Base-by-base conservation (phyloP, 805 yeast genomes). In the Ogataea allantospora region DNA sequence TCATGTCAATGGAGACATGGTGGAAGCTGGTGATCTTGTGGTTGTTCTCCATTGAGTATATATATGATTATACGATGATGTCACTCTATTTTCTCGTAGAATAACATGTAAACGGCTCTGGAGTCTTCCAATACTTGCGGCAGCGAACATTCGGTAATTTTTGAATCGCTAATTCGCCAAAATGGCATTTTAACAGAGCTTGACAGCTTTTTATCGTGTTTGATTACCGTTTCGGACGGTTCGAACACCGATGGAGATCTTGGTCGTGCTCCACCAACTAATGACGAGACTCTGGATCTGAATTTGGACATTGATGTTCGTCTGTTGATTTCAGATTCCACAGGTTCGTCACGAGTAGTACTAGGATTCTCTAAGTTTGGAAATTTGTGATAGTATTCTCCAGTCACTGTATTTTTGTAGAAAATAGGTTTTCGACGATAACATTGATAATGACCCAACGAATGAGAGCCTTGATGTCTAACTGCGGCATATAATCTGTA, bases 11-110 rank as follows among this genome's bases (percentile, higher is more conserved):
- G 98, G 98, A 55, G 96, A 91, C 56, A 86, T 93, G 84, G 95
- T 91, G 27, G 97, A 91, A 43, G 88, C 96, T 26, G 99, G 99
- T 47, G 98, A 93, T 60, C 66, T 88, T 45, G 96, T 93, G 31
- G 97, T 83, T 34, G 95, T 89, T 16, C 66, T 84, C 31, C 23
- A 25, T 11, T 28, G 29, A 10, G 2, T 12, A 16, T 29, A 21
- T 16, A 29, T n/a, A 10, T 23, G 7, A 18, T 10, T 9, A 5
- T 17, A 8, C 11, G 17, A 21, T 27, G 14, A 12, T 13, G 10
- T 30, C 18, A 31, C 36, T 70, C 74, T 14, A 68, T 62, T 42
- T 75, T 63, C 56, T 89, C 95, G 55, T 85, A 93, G 53, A 85
- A 83, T 36, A 91, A 63, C 83, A 91, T 75, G 60, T 91, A 91